Base-by-base conservation (phyloP, 2,329 filamentous ascomycete genomes). In the Ophiocordyceps camponoti-rufipedis region DNA sequence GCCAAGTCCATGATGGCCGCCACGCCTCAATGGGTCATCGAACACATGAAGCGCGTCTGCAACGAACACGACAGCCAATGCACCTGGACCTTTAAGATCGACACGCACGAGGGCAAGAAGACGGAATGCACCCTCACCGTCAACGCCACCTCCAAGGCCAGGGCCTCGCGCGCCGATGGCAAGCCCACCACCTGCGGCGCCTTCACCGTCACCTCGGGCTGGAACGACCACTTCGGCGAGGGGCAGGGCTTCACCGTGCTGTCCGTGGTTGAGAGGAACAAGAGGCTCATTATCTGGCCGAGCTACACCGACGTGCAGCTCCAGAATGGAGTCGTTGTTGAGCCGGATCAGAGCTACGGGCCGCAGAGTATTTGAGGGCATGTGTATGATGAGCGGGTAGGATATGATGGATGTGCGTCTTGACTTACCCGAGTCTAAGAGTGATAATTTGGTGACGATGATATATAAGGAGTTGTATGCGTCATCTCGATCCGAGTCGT, bases 181-280 rank as follows among this genome's bases (percentile, higher is more conserved):
- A 64, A 62, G 16, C 61, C 65, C 41, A 50, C 55, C 47, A 60
- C 51, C 44, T 75, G 70, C 61, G 72, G 71, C 38, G 54, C 53
- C 47, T 76, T 64, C 63, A 69, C 63, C 49, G 52, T 76, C 54
- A 70, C 68, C 44, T 67, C 67, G 2, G 68, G 69, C 60, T 76
- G 72, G 72, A 71, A 66, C 56, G 71, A 64, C 54, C 66, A 73
- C 53, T 76, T 75, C 50, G 73, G 71, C 44, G 47, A 58, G 12
- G 66, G 57, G 49, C 60, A 68, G 28, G 72, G 70, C 51, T 76
- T 75, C 63, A 75, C 71, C 23, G 72, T 68, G 19, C 58, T 75
- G 28, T 62, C 67, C 18, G 66, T 76, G 45, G 63, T 67, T 42
- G 60, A 72, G 57, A 58, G 62, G 50, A 50, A 51, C 44, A 56